Evolutionary conservation across 225 moss, liverwort and hornwort species (phyloP), one percentile per base, ranked within the genome.

Genomic region (Pseudisothecium myosuroides): DNA sequence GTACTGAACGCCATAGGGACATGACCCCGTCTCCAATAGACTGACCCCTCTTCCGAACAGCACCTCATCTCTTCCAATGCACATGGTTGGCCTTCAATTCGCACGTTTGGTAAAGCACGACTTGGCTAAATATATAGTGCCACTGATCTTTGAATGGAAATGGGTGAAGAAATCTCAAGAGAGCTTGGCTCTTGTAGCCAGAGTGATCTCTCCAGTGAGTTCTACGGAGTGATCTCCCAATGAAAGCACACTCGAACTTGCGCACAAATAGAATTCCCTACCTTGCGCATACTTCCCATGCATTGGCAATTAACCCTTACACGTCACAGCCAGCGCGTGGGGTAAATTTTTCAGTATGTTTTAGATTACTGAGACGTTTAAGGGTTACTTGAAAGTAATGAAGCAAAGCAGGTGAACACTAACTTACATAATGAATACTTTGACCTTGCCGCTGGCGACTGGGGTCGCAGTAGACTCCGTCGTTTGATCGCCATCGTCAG

Each of bases 401-500:
- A 83, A 78, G 7, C 26, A 4, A 45, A 60, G 58, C 39, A 80
- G 58, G 39, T 79, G 79, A 58, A n/a, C 39, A 80, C 39, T 15
- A 77, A 90, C 96, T 94, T 95, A 97, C 95, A 97, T 90, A 61
- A 97, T 94, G 90, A 91, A 97, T 43, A 97, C 92, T 92, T 95
- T 96, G 52, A 95, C 93, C 55, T 96, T 97, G 79, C 84, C 82
- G 47, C 68, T 52, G 61, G 89, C 12, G 36, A 87, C 80, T 43
- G 89, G 56, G 50, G 86, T 83, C 47, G 90, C 85, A 66, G 89
- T 47, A 31, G 92, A 26, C 69, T 71, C 92, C 17, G 6, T 14
- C 55, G 62, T 17, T 31, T 45, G 41, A 43, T 52, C 78, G 32
- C 36, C 82, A 22, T 72, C 81, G 27, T 22, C 43, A 50, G 63